phyloP scores from a whole-genome alignment of 139 green algal species.

The Diplosphaera chodatii region DNA sequence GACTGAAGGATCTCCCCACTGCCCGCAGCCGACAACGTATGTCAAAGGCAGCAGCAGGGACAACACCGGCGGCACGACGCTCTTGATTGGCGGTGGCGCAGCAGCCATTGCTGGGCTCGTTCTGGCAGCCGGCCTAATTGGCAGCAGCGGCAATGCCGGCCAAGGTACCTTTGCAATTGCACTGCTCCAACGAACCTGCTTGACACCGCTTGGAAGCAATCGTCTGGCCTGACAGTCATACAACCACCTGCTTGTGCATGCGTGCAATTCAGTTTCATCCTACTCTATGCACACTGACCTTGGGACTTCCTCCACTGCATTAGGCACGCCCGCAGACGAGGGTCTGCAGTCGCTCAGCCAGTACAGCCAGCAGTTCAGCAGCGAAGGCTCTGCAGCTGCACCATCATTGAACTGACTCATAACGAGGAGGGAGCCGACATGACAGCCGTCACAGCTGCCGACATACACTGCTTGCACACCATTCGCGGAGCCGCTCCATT shows the following conservation, averaged over 20 bases:
- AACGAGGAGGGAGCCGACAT: too few species aligned
- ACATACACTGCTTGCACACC: background rate
- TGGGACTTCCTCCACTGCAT: background rate
- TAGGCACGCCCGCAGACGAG: background rate
- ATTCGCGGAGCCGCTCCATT: background rate
- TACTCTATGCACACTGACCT: too few species aligned
- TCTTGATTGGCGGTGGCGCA: conserved; percentile 2
- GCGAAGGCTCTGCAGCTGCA: background rate
- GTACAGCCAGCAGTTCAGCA: background rate
- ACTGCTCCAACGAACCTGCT: too few species aligned
- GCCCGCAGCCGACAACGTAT: conserved; percentile 7
- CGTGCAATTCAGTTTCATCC: too few species aligned
- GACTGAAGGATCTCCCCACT: too few species aligned
- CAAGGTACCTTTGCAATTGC: too few species aligned
- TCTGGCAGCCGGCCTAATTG: background rate
- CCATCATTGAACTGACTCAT: background rate
- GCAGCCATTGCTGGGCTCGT: background rate
- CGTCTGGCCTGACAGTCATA: too few species aligned
- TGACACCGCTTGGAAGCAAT: too few species aligned
- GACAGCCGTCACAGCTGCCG: too few species aligned
- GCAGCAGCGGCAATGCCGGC: background rate
- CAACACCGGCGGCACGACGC: background rate
- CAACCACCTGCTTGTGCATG: too few species aligned
- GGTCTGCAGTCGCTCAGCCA: background rate
- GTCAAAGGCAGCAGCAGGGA: background rate